Evolutionary conservation across 352 stramenopile genomes (phyloP), one percentile per base, ranked within the genome.

Genomic region (Globisporangium mamillatum): DNA sequence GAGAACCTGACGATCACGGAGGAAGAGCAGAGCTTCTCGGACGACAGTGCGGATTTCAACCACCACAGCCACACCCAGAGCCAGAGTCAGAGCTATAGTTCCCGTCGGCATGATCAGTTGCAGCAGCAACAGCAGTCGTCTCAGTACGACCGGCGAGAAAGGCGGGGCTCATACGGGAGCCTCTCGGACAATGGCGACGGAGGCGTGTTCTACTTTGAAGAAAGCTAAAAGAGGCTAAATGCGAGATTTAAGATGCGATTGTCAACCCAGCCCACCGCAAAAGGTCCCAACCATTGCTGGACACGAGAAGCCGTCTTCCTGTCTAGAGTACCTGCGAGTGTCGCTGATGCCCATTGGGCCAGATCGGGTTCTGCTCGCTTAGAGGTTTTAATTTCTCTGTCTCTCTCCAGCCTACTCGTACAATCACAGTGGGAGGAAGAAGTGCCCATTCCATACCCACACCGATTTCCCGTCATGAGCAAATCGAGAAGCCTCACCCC

Each of bases 181-280:
- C 64, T 79, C 53, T 83, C 78, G 67, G 78, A 83, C 71, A 64
- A 61, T 5, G 73, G 74, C 41, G 83, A 92, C 62, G 75, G 80
- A 36, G 84, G 79, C 61, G 86, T 92, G 64, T 92, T 92, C 75
- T 74, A 89, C 77, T 90, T 92, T 72, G 84, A 91, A 73, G 82
- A 92, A 53, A 80, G 88, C 72, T 85, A 79, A 62, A 38, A 38
- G 5, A 38, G 5, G 12, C 34, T 36, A 56, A 56, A 14, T 56
- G 48, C 48, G 48, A 22, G 48, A 55, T 55, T 24, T 24, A 55
- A 55, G 48, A 55, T 41, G 36, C 8, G 10, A 41, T 41, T 41
- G 36, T 41, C 36, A 41, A 41, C 36, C 36, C 36, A 41, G 1
- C 32, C 32, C 5, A 38, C 32, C 32, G 32, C 32, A 38, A 38